phyloP scores from a whole-genome alignment of 208 protist genomes.

The Phytomonas sp. region DNA sequence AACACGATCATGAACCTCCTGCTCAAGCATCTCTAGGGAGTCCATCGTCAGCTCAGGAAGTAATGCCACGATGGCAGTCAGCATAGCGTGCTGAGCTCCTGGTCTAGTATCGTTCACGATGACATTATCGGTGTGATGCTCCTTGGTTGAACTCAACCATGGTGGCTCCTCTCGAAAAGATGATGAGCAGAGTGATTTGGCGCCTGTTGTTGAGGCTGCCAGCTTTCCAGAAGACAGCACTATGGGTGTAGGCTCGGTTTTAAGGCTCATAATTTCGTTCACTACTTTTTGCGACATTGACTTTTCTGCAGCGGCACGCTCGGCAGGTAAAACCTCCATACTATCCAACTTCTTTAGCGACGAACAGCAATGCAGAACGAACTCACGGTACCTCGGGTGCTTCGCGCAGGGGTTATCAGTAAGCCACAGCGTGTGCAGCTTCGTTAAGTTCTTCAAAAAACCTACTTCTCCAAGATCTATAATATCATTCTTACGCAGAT shows the following conservation, averaged over 20 bases:
- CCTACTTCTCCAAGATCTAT: constrained; percentile 64
- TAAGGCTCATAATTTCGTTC: constrained; percentile 44
- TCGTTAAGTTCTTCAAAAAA: constrained; percentile 47
- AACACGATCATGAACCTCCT: constrained; percentile 58
- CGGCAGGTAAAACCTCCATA: constrained; percentile 55
- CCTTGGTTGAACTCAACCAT: constrained; percentile 13
- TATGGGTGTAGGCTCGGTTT: not conserved
- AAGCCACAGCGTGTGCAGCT: constrained; percentile 87
- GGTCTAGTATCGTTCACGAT: constrained; percentile 35
- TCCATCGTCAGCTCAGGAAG: constrained; percentile 77
- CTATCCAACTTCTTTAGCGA: constrained; percentile 83
- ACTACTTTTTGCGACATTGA: constrained; percentile 46
- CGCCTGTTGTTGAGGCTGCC: too few species aligned
- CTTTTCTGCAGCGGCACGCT: constrained; percentile 45
- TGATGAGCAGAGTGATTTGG: too few species aligned
- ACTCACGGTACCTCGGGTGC: constrained; percentile 76
- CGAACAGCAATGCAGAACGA: constrained; percentile 79
- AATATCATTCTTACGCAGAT: constrained; percentile 90
- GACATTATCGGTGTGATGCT: constrained; percentile 18
- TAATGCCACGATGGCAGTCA: constrained; percentile 73
- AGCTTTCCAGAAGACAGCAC: too few species aligned
- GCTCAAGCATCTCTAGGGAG: constrained; percentile 68
- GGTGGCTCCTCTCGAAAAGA: not conserved
- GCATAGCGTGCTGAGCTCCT: constrained; percentile 67
- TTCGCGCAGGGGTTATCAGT: constrained; percentile 89